phyloP scores from a whole-genome alignment of 2,329 filamentous ascomycete species.

The Xylariaceae sp. region DNA sequence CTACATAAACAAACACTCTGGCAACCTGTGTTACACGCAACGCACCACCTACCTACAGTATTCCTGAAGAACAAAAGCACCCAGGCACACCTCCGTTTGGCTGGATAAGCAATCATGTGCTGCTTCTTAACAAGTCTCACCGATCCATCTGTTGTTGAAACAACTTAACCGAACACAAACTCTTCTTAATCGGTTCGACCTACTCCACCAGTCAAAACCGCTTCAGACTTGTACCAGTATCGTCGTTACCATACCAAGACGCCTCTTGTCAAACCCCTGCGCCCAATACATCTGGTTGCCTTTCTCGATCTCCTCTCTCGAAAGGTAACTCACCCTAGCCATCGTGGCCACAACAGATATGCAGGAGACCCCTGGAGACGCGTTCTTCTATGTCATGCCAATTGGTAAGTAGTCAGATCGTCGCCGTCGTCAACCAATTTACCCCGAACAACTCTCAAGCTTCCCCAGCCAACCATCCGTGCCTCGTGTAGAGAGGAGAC shows the following conservation, averaged over 20 bases:
- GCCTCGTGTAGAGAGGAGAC: slow-evolving; percentile 48
- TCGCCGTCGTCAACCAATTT: slow-evolving; percentile 21
- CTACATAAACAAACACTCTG: no score
- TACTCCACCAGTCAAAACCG: background rate
- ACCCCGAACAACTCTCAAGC: slow-evolving; percentile 23
- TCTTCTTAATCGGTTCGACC: background rate
- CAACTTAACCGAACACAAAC: background rate
- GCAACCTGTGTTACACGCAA: background rate
- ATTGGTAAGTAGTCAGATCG: slow-evolving; percentile 53
- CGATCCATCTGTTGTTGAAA: background rate
- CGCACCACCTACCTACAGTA: background rate
- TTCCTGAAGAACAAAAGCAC: background rate
- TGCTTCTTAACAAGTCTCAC: background rate
- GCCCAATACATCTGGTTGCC: background rate
- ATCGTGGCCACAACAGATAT: slow-evolving; percentile 46
- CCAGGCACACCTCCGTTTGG: no score
- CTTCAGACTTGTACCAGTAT: background rate
- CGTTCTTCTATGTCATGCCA: slow-evolving; percentile 54
- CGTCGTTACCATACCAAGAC: background rate
- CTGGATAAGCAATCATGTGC: background rate
- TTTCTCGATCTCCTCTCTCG: slow-evolving; percentile 3
- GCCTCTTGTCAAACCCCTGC: slow-evolving; percentile 11
- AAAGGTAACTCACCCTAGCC: slow-evolving; percentile 25
- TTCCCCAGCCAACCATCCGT: slow-evolving; percentile 50
- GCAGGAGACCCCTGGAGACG: slow-evolving; percentile 49